Percentiles rank a stretch among this genome's conserved stretches.
Evolutionary conservation across 768 basidiomycete species (phyloP).

Genomic region (Agrocybe chaxingu): DNA sequence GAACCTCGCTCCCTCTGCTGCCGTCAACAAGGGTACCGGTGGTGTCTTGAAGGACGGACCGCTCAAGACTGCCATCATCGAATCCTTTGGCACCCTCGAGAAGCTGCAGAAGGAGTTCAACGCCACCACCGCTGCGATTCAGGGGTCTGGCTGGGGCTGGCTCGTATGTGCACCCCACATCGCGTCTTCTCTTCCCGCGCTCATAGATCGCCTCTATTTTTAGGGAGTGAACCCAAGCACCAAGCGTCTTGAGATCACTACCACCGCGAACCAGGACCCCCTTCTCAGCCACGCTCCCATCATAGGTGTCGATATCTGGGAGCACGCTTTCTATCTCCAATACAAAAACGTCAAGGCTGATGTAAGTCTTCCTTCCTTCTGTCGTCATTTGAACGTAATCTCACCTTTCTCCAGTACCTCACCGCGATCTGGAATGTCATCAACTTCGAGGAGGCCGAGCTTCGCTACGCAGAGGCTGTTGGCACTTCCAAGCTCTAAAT

Average conservation of each 20-base stretch:
- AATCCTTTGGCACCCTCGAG: conserved; percentile 69
- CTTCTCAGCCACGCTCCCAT: conserved; percentile 72
- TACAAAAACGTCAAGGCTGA: conserved; percentile 94
- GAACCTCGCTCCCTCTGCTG: conserved; percentile 72
- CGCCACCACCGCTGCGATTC: conserved; percentile 77
- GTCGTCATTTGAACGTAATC: conserved; percentile 25
- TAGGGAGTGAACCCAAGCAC: conserved; percentile 69
- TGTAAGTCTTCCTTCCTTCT: conserved; percentile 45
- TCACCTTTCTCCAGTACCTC: conserved; percentile 79
- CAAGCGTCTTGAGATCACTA: conserved; percentile 79
- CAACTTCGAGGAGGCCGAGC: conserved; percentile 87
- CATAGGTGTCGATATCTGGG: conserved; percentile 94
- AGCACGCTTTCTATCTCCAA: conserved; percentile 95
- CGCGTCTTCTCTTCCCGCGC: no score
- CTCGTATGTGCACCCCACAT: conserved; percentile 49
- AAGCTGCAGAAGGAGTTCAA: conserved; percentile 80
- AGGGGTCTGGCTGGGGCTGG: conserved; percentile 98
- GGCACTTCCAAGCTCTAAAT: conserved; percentile 15
- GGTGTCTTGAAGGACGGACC: conserved; percentile 59
- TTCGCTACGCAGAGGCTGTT: conserved; percentile 48
- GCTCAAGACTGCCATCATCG: conserved; percentile 61
- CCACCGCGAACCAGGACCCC: conserved; percentile 97
- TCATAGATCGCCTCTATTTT: background rate
- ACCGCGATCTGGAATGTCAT: conserved; percentile 95
- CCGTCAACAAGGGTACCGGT: conserved; percentile 54